Base-by-base conservation (phyloP, 2,329 filamentous ascomycete species). In the Alternaria alternata region DNA sequence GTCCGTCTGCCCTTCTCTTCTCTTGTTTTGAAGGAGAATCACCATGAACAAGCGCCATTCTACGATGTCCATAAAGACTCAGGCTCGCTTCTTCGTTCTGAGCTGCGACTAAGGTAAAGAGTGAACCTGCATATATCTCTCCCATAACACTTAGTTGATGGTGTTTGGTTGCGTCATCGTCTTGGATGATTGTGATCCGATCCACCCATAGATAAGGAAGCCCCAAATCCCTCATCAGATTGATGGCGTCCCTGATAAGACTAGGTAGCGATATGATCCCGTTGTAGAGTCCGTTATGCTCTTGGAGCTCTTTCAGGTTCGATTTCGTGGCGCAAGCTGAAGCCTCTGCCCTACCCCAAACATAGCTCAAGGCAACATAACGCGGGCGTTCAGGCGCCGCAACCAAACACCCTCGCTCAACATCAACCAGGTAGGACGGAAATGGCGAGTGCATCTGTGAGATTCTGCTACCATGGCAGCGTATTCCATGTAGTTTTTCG, bases 341-440 rank as follows among this genome's bases (percentile, higher is more conserved):
- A 16, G 11, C 12, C 26, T 47, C 44, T 16, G 44, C 26, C 1
- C 44, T 16, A 1, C 44, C 28, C 44, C 44, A 47, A 9, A 47
- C 44, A 47, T 32, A 69, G 14, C 51, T 58, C 30, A 69, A 49
- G 32, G 66, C 63, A 14, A 69, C 54, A 36, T 67, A 69, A n/a
- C 34, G 26, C 8, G 47, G 59, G 7, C 51, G 43, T 12, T 48
- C 12, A n/a, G 57, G 61, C 9, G 49, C 44, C 14, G 36, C 28
- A 2, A 64, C 57, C 3, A 66, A 41, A 28, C 60, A 53, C 9
- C 52, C 49, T 7, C 49, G 11, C 22, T 54, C 6, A 12, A 63
- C 61, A 42, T 66, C 61, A 26, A 66, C 60, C 28, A 66, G 20
- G 20, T 47, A 47, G 11, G 44, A 47, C 3, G 44, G 44, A 18